phyloP scores from a whole-genome alignment of 2,329 filamentous ascomycete genomes.

The Diaporthe nobilis region DNA sequence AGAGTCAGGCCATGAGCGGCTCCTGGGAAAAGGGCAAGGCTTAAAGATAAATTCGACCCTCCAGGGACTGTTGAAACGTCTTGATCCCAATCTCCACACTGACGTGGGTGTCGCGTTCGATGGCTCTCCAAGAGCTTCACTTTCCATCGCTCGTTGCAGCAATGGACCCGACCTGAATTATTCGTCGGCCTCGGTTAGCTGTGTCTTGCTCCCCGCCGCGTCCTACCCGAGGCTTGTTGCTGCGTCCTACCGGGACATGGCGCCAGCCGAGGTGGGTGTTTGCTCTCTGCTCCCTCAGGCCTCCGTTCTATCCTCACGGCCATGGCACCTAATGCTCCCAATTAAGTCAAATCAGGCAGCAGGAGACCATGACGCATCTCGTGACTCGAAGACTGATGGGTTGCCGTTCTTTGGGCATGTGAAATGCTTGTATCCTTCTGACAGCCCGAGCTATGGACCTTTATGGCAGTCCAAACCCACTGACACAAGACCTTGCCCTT shows the following conservation, averaged over 20 bases:
- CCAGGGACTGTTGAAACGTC: not conserved
- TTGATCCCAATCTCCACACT: not conserved
- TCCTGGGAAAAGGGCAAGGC: not conserved
- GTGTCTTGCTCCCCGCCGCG: not conserved
- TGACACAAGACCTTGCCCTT: not conserved
- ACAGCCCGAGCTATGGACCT: not conserved
- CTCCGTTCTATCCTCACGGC: no score
- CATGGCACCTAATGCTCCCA: no score
- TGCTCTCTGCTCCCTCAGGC: no score
- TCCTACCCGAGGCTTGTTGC: not conserved
- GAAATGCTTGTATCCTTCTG: not conserved
- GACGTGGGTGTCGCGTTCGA: not conserved
- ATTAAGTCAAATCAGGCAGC: no score
- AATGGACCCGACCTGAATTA: not conserved
- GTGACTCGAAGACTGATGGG: not conserved
- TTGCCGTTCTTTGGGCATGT: not conserved
- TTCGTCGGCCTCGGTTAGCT: not conserved
- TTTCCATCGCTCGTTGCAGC: no score
- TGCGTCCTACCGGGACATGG: not conserved
- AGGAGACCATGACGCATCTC: not conserved
- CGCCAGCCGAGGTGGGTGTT: not conserved
- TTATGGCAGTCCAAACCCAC: not conserved
- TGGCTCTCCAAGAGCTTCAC: not conserved
- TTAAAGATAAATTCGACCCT: not conserved
- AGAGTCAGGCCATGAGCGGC: not conserved